Percentiles rank a stretch among this genome's conserved stretches.
phyloP scores from a whole-genome alignment of 345 rosid genomes.

The Hibiscus syriacus region DNA sequence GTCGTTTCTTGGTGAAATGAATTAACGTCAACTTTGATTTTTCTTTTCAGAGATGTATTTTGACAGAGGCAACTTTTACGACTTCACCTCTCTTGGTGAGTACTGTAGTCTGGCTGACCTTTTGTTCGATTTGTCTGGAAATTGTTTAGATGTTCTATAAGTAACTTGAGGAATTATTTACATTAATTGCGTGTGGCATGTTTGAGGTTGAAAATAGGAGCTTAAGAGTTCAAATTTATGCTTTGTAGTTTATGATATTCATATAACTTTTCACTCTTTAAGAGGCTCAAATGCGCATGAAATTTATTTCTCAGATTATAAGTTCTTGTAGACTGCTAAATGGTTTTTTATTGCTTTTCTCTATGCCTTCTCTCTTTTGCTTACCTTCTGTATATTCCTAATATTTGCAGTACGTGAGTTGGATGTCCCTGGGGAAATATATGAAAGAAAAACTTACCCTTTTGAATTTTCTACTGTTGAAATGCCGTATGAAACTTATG shows the following conservation, averaged over 20 bases:
- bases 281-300: not conserved
- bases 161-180: not conserved
- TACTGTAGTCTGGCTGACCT: not conserved
- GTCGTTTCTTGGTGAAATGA: not conserved
- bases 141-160: not conserved
- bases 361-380: not conserved
- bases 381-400: constrained; percentile 6
- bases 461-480: constrained; percentile 93
- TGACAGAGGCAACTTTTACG: constrained; percentile 92
- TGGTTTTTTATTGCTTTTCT: too few species aligned
- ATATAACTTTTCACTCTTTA: not conserved
- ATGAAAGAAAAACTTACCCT: constrained; percentile 77
- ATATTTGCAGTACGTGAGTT: constrained; percentile 74
- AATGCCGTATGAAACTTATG: constrained; percentile 95
- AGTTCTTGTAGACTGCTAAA: not conserved
- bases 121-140: constrained; percentile 7
- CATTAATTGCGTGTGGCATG: not conserved
- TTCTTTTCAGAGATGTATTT: constrained; percentile 77
- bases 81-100: constrained; percentile 96
- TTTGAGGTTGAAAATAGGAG: not conserved
- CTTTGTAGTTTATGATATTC: constrained; percentile 3
- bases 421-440: constrained; percentile 95
- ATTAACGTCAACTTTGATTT: constrained; percentile 10
- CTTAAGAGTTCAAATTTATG: not conserved
- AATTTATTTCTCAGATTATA: not conserved